phyloP scores from a whole-genome alignment of 2,329 filamentous ascomycete genomes.

The Cryphonectria naterciae region DNA sequence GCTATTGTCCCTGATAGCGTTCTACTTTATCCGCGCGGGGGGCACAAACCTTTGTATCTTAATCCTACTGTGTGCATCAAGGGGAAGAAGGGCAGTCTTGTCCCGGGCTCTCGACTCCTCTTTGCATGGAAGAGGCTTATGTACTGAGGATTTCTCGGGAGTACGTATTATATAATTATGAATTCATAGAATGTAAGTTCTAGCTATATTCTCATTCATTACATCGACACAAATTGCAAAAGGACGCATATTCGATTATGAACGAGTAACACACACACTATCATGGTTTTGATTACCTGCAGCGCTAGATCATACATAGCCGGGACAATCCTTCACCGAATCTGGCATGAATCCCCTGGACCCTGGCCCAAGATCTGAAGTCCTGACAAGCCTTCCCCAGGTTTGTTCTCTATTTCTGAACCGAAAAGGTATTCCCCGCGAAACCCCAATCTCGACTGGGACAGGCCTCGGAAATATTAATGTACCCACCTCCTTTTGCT shows the following conservation, averaged over 20 bases:
- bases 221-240: background rate
- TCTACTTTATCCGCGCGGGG: background rate
- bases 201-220: too few species aligned
- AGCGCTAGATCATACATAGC: background rate
- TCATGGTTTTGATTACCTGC: too few species aligned
- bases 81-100: background rate
- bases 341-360: background rate
- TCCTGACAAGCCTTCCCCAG: background rate
- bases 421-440: background rate
- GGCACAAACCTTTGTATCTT: background rate
- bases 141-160: background rate
- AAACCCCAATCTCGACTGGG: slow-evolving; percentile 6
- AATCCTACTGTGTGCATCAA: too few species aligned
- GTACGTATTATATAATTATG: too few species aligned
- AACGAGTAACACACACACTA: background rate
- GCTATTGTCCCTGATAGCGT: background rate
- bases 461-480: background rate
- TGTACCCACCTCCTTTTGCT: background rate
- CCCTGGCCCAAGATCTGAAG: background rate
- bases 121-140: background rate
- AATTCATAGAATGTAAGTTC: too few species aligned
- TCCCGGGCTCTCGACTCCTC: too few species aligned
- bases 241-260: background rate
- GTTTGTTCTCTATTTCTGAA: background rate
- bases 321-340: slow-evolving; percentile 16